Conservation (phyloP, 1,284 basidiomycete species). For the Cutaneotrichosporon sp. region DNA sequence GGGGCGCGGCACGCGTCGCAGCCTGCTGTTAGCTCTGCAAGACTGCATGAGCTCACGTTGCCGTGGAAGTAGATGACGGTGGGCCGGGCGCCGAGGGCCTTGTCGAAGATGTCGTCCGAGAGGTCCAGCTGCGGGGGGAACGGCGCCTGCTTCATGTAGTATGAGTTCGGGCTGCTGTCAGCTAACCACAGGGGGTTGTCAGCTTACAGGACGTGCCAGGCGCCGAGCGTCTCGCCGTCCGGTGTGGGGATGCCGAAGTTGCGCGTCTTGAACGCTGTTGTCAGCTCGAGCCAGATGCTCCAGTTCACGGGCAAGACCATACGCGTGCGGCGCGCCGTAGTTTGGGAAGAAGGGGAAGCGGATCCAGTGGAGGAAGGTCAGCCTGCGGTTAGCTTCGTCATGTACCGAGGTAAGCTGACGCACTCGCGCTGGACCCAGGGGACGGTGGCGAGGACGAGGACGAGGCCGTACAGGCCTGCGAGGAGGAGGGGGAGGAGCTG, state of each 20-base stretch:
- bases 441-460: conserved; percentile 8
- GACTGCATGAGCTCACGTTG: conserved; percentile 59
- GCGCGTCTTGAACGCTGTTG: conserved; percentile 71
- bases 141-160: conserved; percentile 19
- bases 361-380: conserved; percentile 66
- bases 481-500: conserved; percentile 6
- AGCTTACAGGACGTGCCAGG: conserved; percentile 78
- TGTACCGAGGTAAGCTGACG: not conserved
- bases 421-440: conserved; percentile 19
- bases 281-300: conserved; percentile 1
- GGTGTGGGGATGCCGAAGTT: conserved; percentile 70
- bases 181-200: conserved; percentile 11
- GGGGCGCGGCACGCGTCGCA: conserved; percentile 17
- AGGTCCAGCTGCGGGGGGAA: conserved; percentile 34
- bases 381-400: conserved; percentile 8
- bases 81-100: conserved; percentile 64
- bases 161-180: conserved; percentile 32
- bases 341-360: conserved; percentile 65
- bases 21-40: conserved; percentile 19
- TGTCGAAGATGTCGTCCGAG: conserved; percentile 40
- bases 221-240: conserved; percentile 78
- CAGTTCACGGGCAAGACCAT: conserved; percentile 78
- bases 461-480: conserved; percentile 3
- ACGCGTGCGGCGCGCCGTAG: conserved; percentile 68
- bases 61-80: conserved; percentile 89